Evolutionary conservation across 192 early-diverging fungal species (phyloP).

Genomic region (Pecoramyces ruminantium): DNA sequence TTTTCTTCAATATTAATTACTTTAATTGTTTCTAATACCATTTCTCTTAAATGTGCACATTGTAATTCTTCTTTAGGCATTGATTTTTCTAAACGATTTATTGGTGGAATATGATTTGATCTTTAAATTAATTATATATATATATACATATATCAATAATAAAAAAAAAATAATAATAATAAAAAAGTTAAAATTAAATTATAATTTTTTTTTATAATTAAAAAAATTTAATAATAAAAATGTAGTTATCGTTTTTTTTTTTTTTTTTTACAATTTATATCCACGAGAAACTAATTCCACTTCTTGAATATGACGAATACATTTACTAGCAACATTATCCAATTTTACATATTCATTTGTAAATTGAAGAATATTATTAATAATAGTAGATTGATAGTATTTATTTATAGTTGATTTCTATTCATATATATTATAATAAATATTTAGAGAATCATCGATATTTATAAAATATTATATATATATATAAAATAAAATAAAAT

Average conservation of each 20-base stretch:
- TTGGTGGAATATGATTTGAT: neutral
- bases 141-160: too few relatives aligned
- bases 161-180: too few relatives aligned
- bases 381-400: neutral
- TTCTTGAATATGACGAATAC: neutral
- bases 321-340: neutral
- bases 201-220: too few relatives aligned
- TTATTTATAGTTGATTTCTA: neutral
- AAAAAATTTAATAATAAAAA: too few relatives aligned
- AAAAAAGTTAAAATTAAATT: too few relatives aligned
- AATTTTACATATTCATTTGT: neutral
- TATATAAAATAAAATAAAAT: too few relatives aligned
- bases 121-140: neutral
- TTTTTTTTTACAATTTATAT: neutral
- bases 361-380: neutral
- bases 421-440: too few relatives aligned
- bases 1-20: neutral
- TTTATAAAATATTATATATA: too few relatives aligned
- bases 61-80: neutral
- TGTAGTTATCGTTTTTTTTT: too few relatives aligned
- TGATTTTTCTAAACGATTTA: neutral
- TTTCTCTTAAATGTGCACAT: neutral
- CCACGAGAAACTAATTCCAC: neutral
- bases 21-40: neutral
- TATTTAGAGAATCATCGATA: too few relatives aligned